Percentiles rank a stretch among this genome's conserved stretches.
Evolutionary conservation across 148 eudicot species (phyloP).

Genomic region (Cornus kousa): DNA sequence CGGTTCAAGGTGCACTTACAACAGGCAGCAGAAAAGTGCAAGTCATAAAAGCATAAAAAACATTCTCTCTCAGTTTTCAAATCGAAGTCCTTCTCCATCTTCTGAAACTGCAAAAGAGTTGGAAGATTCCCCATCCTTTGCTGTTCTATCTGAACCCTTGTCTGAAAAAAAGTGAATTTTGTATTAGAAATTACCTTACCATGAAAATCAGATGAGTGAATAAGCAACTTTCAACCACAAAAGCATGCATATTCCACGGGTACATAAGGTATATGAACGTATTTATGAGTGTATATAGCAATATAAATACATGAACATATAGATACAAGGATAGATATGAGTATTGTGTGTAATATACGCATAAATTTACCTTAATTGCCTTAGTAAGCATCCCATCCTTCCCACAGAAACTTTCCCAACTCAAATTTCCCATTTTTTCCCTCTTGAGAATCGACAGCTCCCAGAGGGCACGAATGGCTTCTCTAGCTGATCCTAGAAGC

Average conservation of each 20-base stretch:
- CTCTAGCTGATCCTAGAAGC: slow-evolving; percentile 49
- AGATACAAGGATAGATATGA: neutral
- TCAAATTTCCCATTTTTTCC: slow-evolving; percentile 28
- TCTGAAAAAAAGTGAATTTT: slow-evolving; percentile 27
- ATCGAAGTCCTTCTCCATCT: slow-evolving; percentile 49
- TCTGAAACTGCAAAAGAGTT: slow-evolving; percentile 16
- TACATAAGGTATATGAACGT: neutral
- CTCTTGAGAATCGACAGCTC: slow-evolving; percentile 30
- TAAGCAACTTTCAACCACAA: neutral
- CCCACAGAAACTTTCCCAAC: slow-evolving; percentile 54
- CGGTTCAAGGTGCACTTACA: slow-evolving; percentile 54
- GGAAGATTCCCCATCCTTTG: slow-evolving; percentile 35
- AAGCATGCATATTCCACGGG: neutral
- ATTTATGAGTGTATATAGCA: no score
- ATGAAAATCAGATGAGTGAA: neutral
- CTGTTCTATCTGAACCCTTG: slow-evolving; percentile 45
- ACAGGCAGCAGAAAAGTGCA: slow-evolving; percentile 47
- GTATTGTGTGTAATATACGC: neutral
- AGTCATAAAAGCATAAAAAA: slow-evolving; percentile 54
- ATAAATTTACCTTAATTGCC: slow-evolving; percentile 44
- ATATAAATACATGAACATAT: neutral
- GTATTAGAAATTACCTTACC: neutral
- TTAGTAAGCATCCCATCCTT: slow-evolving; percentile 52
- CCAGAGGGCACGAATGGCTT: slow-evolving; percentile 45
- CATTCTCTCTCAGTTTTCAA: slow-evolving; percentile 53